Conservation (phyloP, 2,329 filamentous ascomycete species). For the Rachicladosporium sp. region DNA sequence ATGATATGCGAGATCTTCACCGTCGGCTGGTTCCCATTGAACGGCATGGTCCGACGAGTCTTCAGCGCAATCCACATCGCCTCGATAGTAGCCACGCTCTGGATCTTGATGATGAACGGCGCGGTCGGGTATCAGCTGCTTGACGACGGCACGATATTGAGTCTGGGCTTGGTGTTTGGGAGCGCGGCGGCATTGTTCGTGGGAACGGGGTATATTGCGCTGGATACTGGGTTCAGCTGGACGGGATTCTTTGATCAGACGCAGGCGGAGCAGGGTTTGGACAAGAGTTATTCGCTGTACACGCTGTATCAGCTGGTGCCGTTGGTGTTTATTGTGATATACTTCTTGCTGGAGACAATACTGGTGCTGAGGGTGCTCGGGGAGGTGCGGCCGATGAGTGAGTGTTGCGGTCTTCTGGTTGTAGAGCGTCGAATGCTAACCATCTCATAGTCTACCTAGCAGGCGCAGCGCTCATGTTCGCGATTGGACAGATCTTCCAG, state of each 20-base stretch:
- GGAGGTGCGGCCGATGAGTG: slow-evolving; percentile 79
- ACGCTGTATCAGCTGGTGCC: slow-evolving; percentile 86
- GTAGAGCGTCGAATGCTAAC: neutral
- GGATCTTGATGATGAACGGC: slow-evolving; percentile 86
- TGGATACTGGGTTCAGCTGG: slow-evolving; percentile 83
- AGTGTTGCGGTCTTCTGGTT: slow-evolving; percentile 19
- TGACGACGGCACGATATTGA: slow-evolving; percentile 83
- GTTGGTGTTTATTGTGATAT: slow-evolving; percentile 76
- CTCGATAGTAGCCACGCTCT: slow-evolving; percentile 74
- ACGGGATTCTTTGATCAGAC: slow-evolving; percentile 60
- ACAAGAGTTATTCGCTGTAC: slow-evolving; percentile 76
- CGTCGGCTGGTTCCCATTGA: slow-evolving; percentile 74
- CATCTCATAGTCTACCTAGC: slow-evolving; percentile 53
- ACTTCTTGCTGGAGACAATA: slow-evolving; percentile 69
- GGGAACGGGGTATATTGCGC: slow-evolving; percentile 86
- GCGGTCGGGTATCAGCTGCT: slow-evolving; percentile 86
- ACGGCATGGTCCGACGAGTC: slow-evolving; percentile 56
- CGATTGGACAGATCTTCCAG: slow-evolving; percentile 88
- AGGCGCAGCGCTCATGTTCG: slow-evolving; percentile 67
- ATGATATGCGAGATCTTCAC: slow-evolving; percentile 95
- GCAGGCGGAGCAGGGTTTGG: slow-evolving; percentile 37
- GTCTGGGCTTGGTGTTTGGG: slow-evolving; percentile 58
- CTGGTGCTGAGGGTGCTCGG: slow-evolving; percentile 78
- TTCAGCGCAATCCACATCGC: slow-evolving; percentile 88
- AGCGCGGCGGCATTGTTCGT: slow-evolving; percentile 67